Evolutionary conservation across 176 grass and related monocot species (phyloP).

Genomic region (Alopecurus myosuroides): DNA sequence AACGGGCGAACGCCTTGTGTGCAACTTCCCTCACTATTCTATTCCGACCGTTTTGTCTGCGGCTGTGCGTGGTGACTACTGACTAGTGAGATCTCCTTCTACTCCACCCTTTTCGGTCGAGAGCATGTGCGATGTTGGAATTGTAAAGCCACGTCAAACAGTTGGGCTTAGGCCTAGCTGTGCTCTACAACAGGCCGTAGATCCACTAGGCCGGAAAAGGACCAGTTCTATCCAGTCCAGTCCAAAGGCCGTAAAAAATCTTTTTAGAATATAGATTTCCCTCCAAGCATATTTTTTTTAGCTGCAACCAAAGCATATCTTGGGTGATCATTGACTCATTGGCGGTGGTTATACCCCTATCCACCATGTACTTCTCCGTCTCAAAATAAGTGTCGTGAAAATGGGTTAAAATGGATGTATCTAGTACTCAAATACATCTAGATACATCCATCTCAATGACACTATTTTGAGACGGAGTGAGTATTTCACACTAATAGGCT

Average conservation of each 20-base stretch:
- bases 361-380: too few relatives aligned
- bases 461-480: too few relatives aligned
- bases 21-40: not conserved
- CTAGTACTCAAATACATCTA: too few relatives aligned
- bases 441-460: too few relatives aligned
- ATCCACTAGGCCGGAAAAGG: not conserved
- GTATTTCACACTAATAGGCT: not conserved
- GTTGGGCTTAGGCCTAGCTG: not conserved
- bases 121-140: not conserved
- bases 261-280: too few relatives aligned
- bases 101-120: not conserved
- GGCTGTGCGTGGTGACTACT: not conserved
- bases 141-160: not conserved
- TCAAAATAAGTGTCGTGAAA: too few relatives aligned
- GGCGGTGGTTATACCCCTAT: not conserved
- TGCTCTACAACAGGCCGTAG: not conserved
- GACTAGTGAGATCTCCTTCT: too few relatives aligned
- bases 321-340: too few relatives aligned
- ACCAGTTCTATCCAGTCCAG: not conserved
- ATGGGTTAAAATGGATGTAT: too few relatives aligned
- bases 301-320: too few relatives aligned
- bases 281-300: too few relatives aligned
- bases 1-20: constrained; percentile 17
- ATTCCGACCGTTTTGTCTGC: not conserved
- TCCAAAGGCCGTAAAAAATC: too few relatives aligned